Evolutionary conservation across 148 eudicot species (phyloP), one percentile per base, ranked within the genome.

Genomic region (Vaccinium darrowii): DNA sequence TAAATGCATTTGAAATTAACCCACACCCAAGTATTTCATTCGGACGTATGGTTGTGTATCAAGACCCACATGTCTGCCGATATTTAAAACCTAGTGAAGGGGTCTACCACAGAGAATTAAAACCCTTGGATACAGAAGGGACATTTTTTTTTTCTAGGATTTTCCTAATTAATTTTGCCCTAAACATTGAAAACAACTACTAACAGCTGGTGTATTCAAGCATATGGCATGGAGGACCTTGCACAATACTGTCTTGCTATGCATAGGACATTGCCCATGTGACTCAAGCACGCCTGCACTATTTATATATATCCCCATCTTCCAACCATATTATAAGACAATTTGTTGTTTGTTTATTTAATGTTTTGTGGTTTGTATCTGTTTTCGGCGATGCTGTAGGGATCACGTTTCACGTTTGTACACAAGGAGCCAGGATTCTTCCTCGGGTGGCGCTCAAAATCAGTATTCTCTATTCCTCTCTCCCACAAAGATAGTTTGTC

Each of bases 251-350:
- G 81, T 53, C 13, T 9, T 16, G 43, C 77, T 76, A 56, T 27
- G 74, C 73, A 56, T 56, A 86, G 76, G 85, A 83, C 85, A 86
- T 16, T 53, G 58, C 81, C 85, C 88, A 86, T 86, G 88, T 86
- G 88, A 86, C 84, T 73, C 79, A 83, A 49, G 62, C 65, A 83
- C 83, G 85, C 88, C 83, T 78, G 88, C 86, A 56, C 83, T 27
- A 57, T 79, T 78, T 74, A 80, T 85, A 80, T 80, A 43, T 43
- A 43, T 50, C 80, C 62, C 19, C 27, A 23, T 80, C 27, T 52
- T 58, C 54, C 73, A 81, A 81, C 74, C 54, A 27, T 39, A 81
- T 36, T 43, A 36, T 36, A 62, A 56, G 16, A 56, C 49, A 33
- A 63, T 19, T 19, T 27, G 15, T 18, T 18, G 39, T 36, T 43